These are phyloP conservation scores for Chlamydomonas applanata DNA, from an alignment of 139 green algal species.

Conservation along the genomic window DNA sequence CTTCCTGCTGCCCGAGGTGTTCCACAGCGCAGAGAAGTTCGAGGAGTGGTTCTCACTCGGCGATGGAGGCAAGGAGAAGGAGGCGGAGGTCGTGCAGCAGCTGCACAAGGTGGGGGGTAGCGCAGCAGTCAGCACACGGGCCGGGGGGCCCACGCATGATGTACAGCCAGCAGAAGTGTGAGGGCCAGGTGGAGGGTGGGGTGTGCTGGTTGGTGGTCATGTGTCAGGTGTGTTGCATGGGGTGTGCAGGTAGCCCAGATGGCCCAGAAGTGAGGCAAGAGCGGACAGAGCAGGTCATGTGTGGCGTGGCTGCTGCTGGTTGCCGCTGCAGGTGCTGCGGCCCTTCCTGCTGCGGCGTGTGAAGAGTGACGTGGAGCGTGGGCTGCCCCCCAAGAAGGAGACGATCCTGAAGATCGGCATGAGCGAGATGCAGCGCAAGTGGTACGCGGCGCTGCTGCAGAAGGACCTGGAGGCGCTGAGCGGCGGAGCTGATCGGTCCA, in stretches of 20 bases:
- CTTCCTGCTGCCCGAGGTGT: slow-evolving; percentile 96
- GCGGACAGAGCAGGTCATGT: no score
- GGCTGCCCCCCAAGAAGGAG: slow-evolving; percentile 97
- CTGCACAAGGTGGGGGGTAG: slow-evolving; percentile 85
- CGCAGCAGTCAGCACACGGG: neutral
- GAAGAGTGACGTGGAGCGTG: slow-evolving; percentile 96
- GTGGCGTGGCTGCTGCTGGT: no score
- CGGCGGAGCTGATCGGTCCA: slow-evolving; percentile 79
- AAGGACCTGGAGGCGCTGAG: slow-evolving; percentile 90
- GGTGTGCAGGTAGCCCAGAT: no score
- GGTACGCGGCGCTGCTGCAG: slow-evolving; percentile 89
- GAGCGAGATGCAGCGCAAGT: slow-evolving; percentile 90
- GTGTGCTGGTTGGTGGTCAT: neutral
- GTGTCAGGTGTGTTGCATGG: neutral
- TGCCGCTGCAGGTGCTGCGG: slow-evolving; percentile 72
- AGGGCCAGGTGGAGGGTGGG: no score
- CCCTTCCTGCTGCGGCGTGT: slow-evolving; percentile 97
- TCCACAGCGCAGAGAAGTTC: slow-evolving; percentile 89
- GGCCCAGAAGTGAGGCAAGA: no score
- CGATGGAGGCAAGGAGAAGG: slow-evolving; percentile 69
- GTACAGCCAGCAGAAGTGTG: no score
- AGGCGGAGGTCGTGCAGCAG: slow-evolving; percentile 94
- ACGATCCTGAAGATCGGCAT: slow-evolving; percentile 99
- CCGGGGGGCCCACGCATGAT: no score
- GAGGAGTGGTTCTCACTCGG: slow-evolving; percentile 95